A percentile compares a stretch with the other conserved stretches of the same genome.
phyloP scores from a whole-genome alignment of 495 filamentous ascomycete species.

The Chaetomidium leptoderma region DNA sequence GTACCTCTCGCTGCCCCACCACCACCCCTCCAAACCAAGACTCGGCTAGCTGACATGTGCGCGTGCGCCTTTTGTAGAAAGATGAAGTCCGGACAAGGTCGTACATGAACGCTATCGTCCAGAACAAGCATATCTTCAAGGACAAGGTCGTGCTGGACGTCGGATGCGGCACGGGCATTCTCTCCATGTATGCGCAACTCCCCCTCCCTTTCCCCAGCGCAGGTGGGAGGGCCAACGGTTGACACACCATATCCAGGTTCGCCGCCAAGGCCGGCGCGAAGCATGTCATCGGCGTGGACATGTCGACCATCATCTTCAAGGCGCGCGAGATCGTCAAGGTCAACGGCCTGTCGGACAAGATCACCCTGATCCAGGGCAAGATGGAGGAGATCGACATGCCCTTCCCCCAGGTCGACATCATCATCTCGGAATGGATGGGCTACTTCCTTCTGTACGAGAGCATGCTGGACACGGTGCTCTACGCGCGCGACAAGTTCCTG shows the following conservation, averaged over 20 bases:
- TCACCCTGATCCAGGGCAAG: constrained; percentile 79
- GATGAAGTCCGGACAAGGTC: constrained; percentile 94
- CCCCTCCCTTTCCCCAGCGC: not conserved
- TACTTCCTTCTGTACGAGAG: constrained; percentile 90
- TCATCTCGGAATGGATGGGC: constrained; percentile 97
- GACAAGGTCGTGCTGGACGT: constrained; percentile 90
- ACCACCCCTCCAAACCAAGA: not conserved
- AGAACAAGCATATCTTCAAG: constrained; percentile 86
- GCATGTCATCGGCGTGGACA: constrained; percentile 88
- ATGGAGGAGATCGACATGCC: constrained; percentile 85
- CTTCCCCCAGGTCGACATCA: constrained; percentile 83
- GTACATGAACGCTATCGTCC: constrained; percentile 95
- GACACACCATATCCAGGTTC: constrained; percentile 49
- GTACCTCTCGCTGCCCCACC: constrained; percentile 35
- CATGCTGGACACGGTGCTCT: constrained; percentile 92
- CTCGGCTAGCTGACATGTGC: constrained; percentile 18
- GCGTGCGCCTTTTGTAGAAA: constrained; percentile 57
- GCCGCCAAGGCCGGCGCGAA: constrained; percentile 85
- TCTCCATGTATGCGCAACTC: constrained; percentile 78
- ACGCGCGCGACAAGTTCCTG: constrained; percentile 81
- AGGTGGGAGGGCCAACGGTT: not conserved
- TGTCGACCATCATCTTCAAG: constrained; percentile 87
- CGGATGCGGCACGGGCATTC: constrained; percentile 86
- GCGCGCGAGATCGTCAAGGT: constrained; percentile 77
- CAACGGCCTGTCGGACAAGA: constrained; percentile 74